These are phyloP conservation scores for Ochetophila trinervis DNA, from an alignment of 306 rosid genomes.

Conservation along the genomic window DNA sequence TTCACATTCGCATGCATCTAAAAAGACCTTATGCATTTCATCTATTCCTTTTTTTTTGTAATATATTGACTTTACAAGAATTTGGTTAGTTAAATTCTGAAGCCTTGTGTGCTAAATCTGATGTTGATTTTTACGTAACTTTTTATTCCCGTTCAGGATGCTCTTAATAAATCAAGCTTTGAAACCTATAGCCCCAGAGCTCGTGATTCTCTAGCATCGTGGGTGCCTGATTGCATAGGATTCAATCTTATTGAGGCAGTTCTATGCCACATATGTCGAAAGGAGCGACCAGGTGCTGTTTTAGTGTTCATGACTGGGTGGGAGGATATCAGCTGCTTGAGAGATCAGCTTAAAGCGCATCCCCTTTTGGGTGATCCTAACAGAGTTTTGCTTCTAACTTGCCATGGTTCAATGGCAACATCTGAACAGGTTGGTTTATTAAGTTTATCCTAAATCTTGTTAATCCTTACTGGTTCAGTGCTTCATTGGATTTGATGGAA, in stretches of 20 bases:
- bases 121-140: constrained; percentile 18
- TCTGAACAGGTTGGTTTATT: constrained; percentile 70
- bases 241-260: constrained; percentile 96
- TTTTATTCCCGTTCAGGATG: constrained; percentile 56
- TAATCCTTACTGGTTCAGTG: too few relatives aligned
- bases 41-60: too few relatives aligned
- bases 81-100: constrained; percentile 3
- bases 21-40: too few relatives aligned
- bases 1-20: too few relatives aligned
- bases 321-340: constrained; percentile 94
- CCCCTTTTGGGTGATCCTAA: constrained; percentile 97
- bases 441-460: too few relatives aligned
- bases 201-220: constrained; percentile 77
- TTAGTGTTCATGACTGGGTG: constrained; percentile 96
- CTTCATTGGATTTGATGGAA: too few relatives aligned
- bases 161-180: constrained; percentile 76
- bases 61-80: too few relatives aligned
- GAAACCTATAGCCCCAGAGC: constrained; percentile 78
- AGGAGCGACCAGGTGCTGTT: constrained; percentile 91
- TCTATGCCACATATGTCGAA: constrained; percentile 92
- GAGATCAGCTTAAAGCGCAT: constrained; percentile 92
- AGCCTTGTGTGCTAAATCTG: constrained; percentile 5
- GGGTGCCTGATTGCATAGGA: constrained; percentile 90
- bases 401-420: constrained; percentile 99
- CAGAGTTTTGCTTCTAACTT: constrained; percentile 80